Conservation (phyloP, 2,329 filamentous ascomycete species). For the Fusarium sp. region DNA sequence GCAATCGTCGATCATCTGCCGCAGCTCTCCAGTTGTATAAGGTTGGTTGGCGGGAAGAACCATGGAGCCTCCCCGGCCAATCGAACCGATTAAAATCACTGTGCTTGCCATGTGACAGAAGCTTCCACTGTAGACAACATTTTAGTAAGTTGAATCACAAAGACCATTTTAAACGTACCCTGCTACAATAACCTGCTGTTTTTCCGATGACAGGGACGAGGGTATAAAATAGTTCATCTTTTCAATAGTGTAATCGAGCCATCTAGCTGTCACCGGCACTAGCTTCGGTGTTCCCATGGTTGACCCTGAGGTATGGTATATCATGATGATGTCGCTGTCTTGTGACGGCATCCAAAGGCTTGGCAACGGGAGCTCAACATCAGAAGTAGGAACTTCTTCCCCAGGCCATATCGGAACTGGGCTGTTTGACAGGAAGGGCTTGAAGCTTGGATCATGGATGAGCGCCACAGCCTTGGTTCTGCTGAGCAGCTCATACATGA, state of each 20-base stretch:
- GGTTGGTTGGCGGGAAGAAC: slow-evolving; percentile 32
- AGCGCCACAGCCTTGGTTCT: slow-evolving; percentile 25
- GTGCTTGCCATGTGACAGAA: slow-evolving; percentile 36
- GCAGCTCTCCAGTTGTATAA: slow-evolving; percentile 15
- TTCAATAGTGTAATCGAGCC: slow-evolving; percentile 17
- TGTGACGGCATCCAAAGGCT: background rate
- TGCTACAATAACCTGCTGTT: background rate
- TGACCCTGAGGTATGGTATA: slow-evolving; percentile 43
- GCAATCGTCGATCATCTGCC: slow-evolving; percentile 18
- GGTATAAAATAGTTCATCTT: background rate
- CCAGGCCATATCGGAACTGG: slow-evolving; percentile 14
- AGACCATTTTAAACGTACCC: background rate
- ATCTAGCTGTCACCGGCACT: slow-evolving; percentile 36
- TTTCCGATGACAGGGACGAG: background rate
- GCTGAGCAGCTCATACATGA: slow-evolving; percentile 31
- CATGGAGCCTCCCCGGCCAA: slow-evolving; percentile 25
- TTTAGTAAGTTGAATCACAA: background rate
- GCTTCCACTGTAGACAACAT: slow-evolving; percentile 19
- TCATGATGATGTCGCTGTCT: slow-evolving; percentile 18
- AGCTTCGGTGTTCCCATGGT: slow-evolving; percentile 43
- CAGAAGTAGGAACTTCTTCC: background rate
- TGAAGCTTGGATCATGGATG: slow-evolving; percentile 23
- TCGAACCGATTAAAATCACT: background rate
- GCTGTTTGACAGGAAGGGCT: slow-evolving; percentile 1
- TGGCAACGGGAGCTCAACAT: background rate